Conservation (phyloP, 805 yeast genomes). For the Candida hungchunana region DNA sequence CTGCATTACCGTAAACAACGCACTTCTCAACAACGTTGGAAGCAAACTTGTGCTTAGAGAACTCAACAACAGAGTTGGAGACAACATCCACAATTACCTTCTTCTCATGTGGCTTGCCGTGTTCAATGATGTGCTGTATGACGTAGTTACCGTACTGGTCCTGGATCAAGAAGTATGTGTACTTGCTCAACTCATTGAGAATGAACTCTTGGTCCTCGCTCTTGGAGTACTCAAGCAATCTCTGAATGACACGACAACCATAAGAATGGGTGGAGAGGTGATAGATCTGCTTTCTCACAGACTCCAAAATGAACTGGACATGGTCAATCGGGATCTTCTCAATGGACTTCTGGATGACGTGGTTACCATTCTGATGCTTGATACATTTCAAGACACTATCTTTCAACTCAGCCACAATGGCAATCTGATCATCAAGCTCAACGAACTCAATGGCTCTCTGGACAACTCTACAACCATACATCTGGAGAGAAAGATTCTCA, state of each 20-base stretch:
- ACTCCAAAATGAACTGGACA: conserved; percentile 67
- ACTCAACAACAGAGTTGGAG: conserved; percentile 63
- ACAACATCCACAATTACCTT: conserved; percentile 64
- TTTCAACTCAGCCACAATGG: conserved; percentile 65
- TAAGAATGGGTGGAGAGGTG: conserved; percentile 92
- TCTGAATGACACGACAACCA: conserved; percentile 95
- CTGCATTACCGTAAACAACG: conserved; percentile 63
- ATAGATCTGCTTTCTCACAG: conserved; percentile 66
- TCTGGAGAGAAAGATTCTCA: conserved; percentile 75
- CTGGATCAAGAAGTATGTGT: conserved; percentile 72
- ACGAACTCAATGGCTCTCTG: conserved; percentile 87
- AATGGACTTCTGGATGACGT: conserved; percentile 92
- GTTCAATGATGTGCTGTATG: conserved; percentile 89
- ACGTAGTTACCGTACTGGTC: conserved; percentile 98
- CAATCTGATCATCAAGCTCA: conserved; percentile 56
- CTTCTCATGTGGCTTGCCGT: conserved; percentile 63
- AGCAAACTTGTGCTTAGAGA: conserved; percentile 96
- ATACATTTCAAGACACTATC: conserved; percentile 62
- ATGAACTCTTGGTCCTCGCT: conserved; percentile 61
- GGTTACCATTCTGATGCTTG: conserved; percentile 97
- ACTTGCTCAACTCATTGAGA: conserved; percentile 66
- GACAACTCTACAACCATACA: conserved; percentile 98
- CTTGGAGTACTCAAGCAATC: conserved; percentile 77
- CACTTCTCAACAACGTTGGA: conserved; percentile 96
- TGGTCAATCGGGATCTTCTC: conserved; percentile 74